Conservation (phyloP, 306 rosid species). For the Biancaea sappan region DNA sequence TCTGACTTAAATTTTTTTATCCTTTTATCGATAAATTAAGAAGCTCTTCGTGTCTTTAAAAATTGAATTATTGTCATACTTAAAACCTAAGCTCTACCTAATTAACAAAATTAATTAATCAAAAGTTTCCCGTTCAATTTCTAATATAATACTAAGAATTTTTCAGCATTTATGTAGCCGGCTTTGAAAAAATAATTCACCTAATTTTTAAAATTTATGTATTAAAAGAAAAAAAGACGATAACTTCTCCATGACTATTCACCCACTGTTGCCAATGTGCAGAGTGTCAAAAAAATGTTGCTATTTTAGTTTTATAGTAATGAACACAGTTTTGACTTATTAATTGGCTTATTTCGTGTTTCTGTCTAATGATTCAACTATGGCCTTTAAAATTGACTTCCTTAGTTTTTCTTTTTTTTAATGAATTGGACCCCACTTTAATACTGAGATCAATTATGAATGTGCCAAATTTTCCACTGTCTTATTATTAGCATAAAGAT, state of each 20-base stretch:
- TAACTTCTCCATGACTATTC: not conserved
- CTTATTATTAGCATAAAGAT: slow-evolving; percentile 26
- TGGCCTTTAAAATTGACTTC: not conserved
- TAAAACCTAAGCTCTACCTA: no score
- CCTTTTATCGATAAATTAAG: no score
- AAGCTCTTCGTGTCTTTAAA: no score
- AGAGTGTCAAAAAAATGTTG: not conserved
- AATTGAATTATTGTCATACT: no score
- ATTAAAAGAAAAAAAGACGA: not conserved
- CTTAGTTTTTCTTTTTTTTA: not conserved
- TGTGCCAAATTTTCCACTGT: slow-evolving; percentile 1
- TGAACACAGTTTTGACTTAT: slow-evolving; percentile 8
- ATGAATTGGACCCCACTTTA: slow-evolving; percentile 32
- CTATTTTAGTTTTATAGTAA: not conserved
- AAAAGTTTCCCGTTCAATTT: no score
- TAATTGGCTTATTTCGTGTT: not conserved
- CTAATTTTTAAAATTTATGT: no score
- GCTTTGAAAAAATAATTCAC: no score
- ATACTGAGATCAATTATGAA: slow-evolving; percentile 19
- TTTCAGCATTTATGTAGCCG: no score
- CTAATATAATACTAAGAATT: no score
- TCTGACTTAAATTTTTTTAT: no score
- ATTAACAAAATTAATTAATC: no score
- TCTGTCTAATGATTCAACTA: not conserved
- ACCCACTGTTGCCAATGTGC: not conserved